Base-by-base conservation (phyloP, 2,329 filamentous ascomycete species). In the Botryotinia globosa region DNA sequence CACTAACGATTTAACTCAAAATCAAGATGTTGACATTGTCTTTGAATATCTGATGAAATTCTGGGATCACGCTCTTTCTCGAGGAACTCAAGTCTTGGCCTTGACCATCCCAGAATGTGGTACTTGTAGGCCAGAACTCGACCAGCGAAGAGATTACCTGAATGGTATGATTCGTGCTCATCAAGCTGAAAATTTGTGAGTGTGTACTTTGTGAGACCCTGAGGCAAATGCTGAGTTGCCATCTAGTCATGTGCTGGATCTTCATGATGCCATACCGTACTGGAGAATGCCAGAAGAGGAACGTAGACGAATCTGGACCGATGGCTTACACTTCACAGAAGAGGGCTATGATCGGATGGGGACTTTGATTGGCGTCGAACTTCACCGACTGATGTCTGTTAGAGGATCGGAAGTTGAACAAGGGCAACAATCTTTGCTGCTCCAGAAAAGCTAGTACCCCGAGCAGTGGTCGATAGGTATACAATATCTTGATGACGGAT, bases 331-430 rank as follows among this genome's bases (percentile, higher is more conserved):
- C 81, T 83, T 91, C 16, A 87, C 85, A 0, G 80, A 82, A 0
- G 83, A 82, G 10, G 90, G 90, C 12, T 91, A 92, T 82, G 85
- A 90, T 77, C 82, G 87, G 77, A 88, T 92, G 83, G 90, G 89
- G 2, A 82, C 85, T 56, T 83, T 86, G 72, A 83, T 91, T 67
- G 89, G 85, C 64, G 83, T 85, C 37, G 83, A 82, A 44, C 80
- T 91, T 16, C 81, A 88, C 63, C 82, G 84, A 44, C 81, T 90
- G 56, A 76, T 86, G 32, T 45, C 62, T 68, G 62, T 32, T 25
- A 48, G 6, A 32, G 32, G 32, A 45, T 54, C 77, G 75, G 69
- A 78, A 79, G 45, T 79, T 77, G 71, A 45, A 32, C 39, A 56
- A 58, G 45, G 18, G 29, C 71, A 66, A 25, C 39, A 54, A 37